These are phyloP conservation scores for Ceratocystis smalleyi DNA, from an alignment of 2,329 filamentous ascomycete genomes.

Conservation along the genomic window DNA sequence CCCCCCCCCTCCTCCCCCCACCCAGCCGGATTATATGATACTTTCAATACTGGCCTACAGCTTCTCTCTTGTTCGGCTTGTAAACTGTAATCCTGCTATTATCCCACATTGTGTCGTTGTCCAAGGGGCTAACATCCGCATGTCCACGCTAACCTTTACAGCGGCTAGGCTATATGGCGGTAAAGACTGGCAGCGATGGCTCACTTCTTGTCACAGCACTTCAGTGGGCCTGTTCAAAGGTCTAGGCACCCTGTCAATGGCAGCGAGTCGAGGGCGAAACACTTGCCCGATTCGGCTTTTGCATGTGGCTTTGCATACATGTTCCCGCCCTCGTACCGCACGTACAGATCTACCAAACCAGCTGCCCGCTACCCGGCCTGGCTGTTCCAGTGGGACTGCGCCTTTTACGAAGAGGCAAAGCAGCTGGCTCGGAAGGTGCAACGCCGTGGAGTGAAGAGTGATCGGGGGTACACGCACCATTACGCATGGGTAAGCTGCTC, in stretches of 20 bases:
- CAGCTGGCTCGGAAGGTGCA: constrained; percentile 5
- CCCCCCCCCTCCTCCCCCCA: too few species aligned
- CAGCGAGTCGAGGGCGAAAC: too few species aligned
- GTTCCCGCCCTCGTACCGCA: not conserved
- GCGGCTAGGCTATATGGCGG: not conserved
- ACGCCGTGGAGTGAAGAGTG: constrained; percentile 6
- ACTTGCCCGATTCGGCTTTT: not conserved
- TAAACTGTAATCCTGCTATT: not conserved
- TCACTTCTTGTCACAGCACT: not conserved
- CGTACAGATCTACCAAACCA: not conserved
- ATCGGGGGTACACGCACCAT: constrained; percentile 7
- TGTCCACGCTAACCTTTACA: too few species aligned
- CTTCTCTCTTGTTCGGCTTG: not conserved
- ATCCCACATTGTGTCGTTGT: not conserved
- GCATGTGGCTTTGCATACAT: not conserved
- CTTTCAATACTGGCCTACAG: not conserved
- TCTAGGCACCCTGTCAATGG: not conserved
- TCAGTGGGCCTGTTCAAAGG: not conserved
- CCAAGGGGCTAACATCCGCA: not conserved
- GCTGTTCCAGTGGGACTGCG: constrained; percentile 10
- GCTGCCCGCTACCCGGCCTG: not conserved
- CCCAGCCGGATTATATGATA: not conserved
- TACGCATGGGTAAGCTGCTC: constrained; percentile 6
- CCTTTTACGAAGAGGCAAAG: constrained; percentile 11
- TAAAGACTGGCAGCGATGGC: not conserved